phyloP scores from a whole-genome alignment of 73 alveolate genomes.

The Tetrahymena malaccensis region DNA sequence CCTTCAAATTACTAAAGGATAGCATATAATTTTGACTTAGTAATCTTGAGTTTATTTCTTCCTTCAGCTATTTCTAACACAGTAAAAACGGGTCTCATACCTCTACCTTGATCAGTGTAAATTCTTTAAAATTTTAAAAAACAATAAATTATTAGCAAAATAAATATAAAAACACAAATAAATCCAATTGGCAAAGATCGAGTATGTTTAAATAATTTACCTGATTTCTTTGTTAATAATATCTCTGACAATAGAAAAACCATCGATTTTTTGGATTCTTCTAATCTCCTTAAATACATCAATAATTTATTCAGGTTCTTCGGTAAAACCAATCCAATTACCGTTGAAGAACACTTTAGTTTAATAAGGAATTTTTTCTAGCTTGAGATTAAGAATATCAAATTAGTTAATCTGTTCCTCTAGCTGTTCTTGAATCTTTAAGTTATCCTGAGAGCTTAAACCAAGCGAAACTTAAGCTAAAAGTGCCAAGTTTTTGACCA shows the following conservation, averaged over 20 bases:
- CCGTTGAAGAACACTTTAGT: constrained; percentile 98
- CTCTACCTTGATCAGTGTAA: constrained; percentile 98
- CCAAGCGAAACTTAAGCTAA: constrained; percentile 95
- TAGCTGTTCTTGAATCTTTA: neutral
- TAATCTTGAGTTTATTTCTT: constrained; percentile 45
- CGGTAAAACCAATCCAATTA: constrained; percentile 95
- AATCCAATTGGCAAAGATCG: too few species aligned
- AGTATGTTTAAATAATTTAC: too few species aligned
- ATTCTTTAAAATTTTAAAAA: constrained; percentile 79
- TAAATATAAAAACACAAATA: neutral
- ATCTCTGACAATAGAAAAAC: constrained; percentile 93
- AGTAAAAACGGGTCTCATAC: constrained; percentile 88
- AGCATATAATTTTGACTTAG: constrained; percentile 51
- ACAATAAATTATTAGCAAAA: neutral
- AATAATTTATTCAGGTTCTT: constrained; percentile 79
- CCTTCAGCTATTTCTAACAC: constrained; percentile 41
- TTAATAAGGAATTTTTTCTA: constrained; percentile 40
- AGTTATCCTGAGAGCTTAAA: constrained; percentile 34
- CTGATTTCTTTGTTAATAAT: constrained; percentile 52
- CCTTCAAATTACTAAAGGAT: constrained; percentile 40
- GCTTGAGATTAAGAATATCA: constrained; percentile 28
- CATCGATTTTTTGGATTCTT: constrained; percentile 65
- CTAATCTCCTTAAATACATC: constrained; percentile 58
- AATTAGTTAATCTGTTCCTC: neutral
- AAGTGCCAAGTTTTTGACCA: constrained; percentile 97